Percentiles rank a stretch among this genome's conserved stretches.
Evolutionary conservation across 768 basidiomycete genomes (phyloP).

Genomic region (Lentinula lateritia): DNA sequence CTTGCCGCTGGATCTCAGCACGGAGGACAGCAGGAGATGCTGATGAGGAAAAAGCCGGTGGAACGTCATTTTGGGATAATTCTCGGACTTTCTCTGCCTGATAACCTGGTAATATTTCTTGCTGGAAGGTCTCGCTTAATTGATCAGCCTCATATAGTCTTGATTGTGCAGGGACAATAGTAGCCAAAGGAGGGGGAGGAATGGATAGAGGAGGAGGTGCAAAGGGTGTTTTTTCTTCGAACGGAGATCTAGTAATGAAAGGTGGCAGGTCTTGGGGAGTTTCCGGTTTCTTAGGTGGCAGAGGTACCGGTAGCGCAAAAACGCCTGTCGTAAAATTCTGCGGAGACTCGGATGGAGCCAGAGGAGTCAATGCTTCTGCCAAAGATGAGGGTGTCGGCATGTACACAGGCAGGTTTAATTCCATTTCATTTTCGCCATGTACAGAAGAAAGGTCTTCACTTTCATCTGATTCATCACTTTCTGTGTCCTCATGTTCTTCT

Average conservation of each 20-base stretch:
- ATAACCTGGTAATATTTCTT: not conserved
- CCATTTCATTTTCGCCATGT: not conserved
- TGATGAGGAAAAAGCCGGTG: not conserved
- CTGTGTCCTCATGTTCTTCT: conserved; percentile 4
- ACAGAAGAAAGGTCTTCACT: not conserved
- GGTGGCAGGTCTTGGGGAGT: not conserved
- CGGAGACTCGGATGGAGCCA: not conserved
- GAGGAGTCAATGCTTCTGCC: conserved; percentile 3
- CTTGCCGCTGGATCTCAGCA: not conserved
- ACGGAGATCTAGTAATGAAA: not conserved
- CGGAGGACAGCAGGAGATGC: not conserved
- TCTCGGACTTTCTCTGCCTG: not conserved
- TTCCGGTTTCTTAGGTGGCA: not conserved
- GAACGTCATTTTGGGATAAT: not conserved
- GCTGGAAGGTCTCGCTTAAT: not conserved
- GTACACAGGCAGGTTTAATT: not conserved
- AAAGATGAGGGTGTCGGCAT: conserved; percentile 2
- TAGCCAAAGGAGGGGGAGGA: not conserved
- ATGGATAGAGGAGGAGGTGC: not conserved
- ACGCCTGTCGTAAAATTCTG: not conserved
- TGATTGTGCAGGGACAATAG: not conserved
- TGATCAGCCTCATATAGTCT: not conserved
- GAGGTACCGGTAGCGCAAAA: conserved; percentile 1
- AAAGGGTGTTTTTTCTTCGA: not conserved
- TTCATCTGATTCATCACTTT: conserved; percentile 6